phyloP scores from a whole-genome alignment of 208 protist species.

The Leishmania major region DNA sequence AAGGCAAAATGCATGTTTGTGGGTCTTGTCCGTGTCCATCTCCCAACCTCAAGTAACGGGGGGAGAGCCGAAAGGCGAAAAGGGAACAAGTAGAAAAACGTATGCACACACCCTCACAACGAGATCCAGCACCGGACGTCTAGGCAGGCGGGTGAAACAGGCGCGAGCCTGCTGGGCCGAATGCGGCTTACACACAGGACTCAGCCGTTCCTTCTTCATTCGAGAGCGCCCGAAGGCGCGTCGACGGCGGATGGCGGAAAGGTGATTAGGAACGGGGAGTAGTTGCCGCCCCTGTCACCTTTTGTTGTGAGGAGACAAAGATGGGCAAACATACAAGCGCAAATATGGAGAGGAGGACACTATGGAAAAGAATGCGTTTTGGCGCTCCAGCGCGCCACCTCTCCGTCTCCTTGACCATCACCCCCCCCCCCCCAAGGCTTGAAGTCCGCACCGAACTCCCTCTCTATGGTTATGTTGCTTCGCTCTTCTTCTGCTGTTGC shows the following conservation, averaged over 20 bases:
- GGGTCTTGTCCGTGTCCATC: not conserved
- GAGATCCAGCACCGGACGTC: not conserved
- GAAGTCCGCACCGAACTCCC: not conserved
- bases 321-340: not conserved
- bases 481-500: not conserved
- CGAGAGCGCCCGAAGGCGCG: not conserved
- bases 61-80: not conserved
- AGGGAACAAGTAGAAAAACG: not conserved
- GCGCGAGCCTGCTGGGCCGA: not conserved
- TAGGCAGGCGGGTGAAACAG: not conserved
- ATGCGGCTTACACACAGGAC: not conserved
- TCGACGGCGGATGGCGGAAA: not conserved
- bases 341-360: not conserved
- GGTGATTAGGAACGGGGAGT: not conserved
- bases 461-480: not conserved
- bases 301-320: not conserved
- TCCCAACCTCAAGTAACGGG: not conserved
- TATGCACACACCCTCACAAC: not conserved
- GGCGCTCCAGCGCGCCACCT: not conserved
- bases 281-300: not conserved
- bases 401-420: not conserved
- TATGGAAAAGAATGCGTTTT: not conserved
- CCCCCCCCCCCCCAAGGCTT: not conserved
- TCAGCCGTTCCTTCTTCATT: not conserved
- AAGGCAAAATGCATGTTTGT: not conserved